Conservation (phyloP, 495 filamentous ascomycete genomes). For the Melanomma pulvis-pyrius region DNA sequence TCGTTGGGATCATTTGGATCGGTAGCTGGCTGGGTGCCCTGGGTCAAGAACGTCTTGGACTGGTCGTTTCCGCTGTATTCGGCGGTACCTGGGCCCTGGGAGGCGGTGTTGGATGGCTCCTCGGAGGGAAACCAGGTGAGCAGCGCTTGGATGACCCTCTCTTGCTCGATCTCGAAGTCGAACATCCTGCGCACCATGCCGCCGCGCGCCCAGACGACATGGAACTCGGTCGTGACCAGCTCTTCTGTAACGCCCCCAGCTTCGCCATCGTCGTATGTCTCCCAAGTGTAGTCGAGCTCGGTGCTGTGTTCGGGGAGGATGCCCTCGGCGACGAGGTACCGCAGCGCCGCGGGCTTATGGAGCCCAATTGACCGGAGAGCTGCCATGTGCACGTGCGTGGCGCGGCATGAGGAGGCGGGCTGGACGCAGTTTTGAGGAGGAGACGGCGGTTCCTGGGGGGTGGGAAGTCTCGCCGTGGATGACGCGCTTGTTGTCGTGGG, state of each 20-base stretch:
- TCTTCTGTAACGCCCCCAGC: conserved; percentile 64
- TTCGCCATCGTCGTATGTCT: conserved; percentile 50
- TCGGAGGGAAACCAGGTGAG: conserved; percentile 76
- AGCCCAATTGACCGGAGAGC: conserved; percentile 83
- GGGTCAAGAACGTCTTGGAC: conserved; percentile 27
- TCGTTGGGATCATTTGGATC: conserved; percentile 18
- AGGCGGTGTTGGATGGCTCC: conserved; percentile 12
- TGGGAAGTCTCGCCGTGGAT: background rate
- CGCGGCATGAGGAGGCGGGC: conserved; percentile 24
- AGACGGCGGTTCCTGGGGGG: background rate
- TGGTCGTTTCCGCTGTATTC: conserved; percentile 10
- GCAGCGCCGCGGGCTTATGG: conserved; percentile 79
- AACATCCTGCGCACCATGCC: conserved; percentile 85
- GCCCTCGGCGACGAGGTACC: conserved; percentile 79
- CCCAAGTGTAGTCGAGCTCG: conserved; percentile 72
- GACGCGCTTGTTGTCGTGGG: conserved; percentile 18
- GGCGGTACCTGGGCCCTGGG: background rate
- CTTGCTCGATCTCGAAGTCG: conserved; percentile 82
- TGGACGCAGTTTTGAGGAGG: background rate
- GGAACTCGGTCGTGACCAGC: conserved; percentile 76
- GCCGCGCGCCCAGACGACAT: conserved; percentile 90
- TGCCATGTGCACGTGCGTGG: conserved; percentile 63
- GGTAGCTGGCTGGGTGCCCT: conserved; percentile 27
- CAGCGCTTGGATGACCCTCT: conserved; percentile 79
- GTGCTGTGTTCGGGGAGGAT: conserved; percentile 72